These are phyloP conservation scores for Penicillium waksmanii DNA, from an alignment of 495 filamentous ascomycete genomes.

Conservation along the genomic window DNA sequence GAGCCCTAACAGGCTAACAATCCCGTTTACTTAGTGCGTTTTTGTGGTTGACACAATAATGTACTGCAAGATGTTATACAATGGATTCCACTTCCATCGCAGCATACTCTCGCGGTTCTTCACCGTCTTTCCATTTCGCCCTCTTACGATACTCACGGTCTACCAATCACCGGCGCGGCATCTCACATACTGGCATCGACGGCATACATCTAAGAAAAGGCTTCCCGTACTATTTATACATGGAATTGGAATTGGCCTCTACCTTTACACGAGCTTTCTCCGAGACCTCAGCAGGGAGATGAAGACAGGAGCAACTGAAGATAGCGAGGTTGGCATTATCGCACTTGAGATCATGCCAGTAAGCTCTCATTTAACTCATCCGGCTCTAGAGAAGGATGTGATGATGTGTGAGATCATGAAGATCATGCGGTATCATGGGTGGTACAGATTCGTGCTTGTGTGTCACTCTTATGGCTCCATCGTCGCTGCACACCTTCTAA, in stretches of 20 bases:
- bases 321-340: constrained; percentile 6
- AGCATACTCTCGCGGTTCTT: neutral
- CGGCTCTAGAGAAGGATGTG: constrained; percentile 7
- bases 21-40: neutral
- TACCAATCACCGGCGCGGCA: constrained; percentile 10
- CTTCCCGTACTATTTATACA: constrained; percentile 14
- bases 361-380: constrained; percentile 7
- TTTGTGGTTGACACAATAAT: constrained; percentile 1
- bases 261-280: constrained; percentile 13
- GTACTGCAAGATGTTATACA: neutral
- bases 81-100: neutral
- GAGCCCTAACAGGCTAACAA: neutral
- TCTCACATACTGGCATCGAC: constrained; percentile 15
- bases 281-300: constrained; percentile 7
- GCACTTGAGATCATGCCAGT: constrained; percentile 9
- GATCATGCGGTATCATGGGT: constrained; percentile 6
- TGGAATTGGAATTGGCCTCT: constrained; percentile 14
- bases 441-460: constrained; percentile 11
- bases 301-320: neutral
- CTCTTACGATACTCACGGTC: constrained; percentile 4
- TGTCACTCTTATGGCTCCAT: constrained; percentile 16
- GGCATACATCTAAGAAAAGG: constrained; percentile 14
- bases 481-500: constrained; percentile 13
- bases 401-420: constrained; percentile 7
- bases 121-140: neutral